Evolutionary conservation across 176 grass and related monocot species (phyloP).

Genomic region (Eragrostis nindensis): DNA sequence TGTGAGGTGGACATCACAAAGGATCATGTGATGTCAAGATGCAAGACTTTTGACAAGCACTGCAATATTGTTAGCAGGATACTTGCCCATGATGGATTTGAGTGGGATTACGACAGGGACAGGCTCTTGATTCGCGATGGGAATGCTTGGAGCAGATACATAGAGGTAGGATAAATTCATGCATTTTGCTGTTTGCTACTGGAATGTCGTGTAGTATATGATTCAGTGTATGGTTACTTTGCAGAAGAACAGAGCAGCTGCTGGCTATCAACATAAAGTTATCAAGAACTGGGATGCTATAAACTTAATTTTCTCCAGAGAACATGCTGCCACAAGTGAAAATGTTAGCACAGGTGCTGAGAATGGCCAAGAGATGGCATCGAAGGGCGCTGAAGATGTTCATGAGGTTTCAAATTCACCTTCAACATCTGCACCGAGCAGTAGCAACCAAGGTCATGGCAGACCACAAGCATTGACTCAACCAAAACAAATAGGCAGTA

Average conservation of each 20-base stretch:
- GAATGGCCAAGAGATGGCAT: slow-evolving; percentile 23
- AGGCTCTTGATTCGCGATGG: slow-evolving; percentile 34
- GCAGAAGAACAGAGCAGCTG: slow-evolving; percentile 42
- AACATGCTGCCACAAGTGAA: slow-evolving; percentile 36
- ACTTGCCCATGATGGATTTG: slow-evolving; percentile 25
- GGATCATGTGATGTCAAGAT: slow-evolving; percentile 34
- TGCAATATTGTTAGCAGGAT: slow-evolving; percentile 32
- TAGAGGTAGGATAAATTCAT: slow-evolving; percentile 19
- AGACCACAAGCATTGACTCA: background rate
- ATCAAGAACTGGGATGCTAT: slow-evolving; percentile 34
- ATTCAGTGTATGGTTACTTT: slow-evolving; percentile 31
- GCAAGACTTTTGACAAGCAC: slow-evolving; percentile 49
- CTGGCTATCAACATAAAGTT: slow-evolving; percentile 34
- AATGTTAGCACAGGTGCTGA: slow-evolving; percentile 38
- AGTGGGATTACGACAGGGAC: slow-evolving; percentile 33
- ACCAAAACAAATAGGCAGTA: slow-evolving; percentile 12
- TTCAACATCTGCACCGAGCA: slow-evolving; percentile 42
- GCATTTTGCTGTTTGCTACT: background rate
- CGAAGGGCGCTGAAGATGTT: slow-evolving; percentile 10
- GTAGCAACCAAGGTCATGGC: too few species aligned
- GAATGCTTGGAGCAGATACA: slow-evolving; percentile 35
- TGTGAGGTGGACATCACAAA: slow-evolving; percentile 32
- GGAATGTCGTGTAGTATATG: background rate
- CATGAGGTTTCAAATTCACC: slow-evolving; percentile 7
- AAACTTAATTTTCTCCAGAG: slow-evolving; percentile 42